A percentile compares a stretch with the other conserved stretches of the same genome.
phyloP scores from a whole-genome alignment of 129 eudicot genomes.

The Cynara cardunculus region DNA sequence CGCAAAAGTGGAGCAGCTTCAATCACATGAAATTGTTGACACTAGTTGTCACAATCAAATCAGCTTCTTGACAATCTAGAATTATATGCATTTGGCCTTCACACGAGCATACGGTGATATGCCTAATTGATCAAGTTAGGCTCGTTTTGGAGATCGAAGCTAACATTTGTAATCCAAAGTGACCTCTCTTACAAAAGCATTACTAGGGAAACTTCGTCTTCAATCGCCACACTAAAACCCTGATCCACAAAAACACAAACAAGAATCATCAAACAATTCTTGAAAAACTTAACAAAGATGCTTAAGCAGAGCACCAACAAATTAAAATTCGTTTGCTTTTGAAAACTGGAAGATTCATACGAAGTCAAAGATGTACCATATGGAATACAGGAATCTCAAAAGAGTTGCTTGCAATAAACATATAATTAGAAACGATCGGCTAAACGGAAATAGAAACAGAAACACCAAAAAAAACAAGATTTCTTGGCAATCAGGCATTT shows the following conservation, averaged over 20 bases:
- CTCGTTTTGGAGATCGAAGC: neutral
- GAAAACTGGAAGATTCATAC: constrained; percentile 1
- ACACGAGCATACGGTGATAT: constrained; percentile 24
- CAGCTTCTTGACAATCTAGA: constrained; percentile 26
- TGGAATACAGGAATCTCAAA: neutral
- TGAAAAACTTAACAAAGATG: constrained; percentile 3
- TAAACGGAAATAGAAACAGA: constrained; percentile 1
- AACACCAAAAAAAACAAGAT: neutral
- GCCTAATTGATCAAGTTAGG: constrained; percentile 5
- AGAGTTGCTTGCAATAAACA: neutral
- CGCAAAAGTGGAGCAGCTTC: constrained; percentile 2
- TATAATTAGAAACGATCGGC: neutral
- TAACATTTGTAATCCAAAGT: neutral
- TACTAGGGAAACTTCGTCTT: neutral
- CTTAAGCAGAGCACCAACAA: constrained; percentile 4
- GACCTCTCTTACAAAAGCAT: neutral
- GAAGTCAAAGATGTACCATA: neutral
- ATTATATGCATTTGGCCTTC: constrained; percentile 10
- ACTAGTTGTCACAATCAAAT: constrained; percentile 39
- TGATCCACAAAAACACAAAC: constrained; percentile 34
- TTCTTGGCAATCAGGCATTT: constrained; percentile 10
- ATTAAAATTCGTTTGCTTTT: neutral
- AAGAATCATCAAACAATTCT: constrained; percentile 1
- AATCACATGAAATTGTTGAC: constrained; percentile 41
- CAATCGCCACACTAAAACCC: constrained; percentile 9